These are phyloP conservation scores for Ogataea philodendri DNA, from an alignment of 805 yeast species.

Conservation along the genomic window DNA sequence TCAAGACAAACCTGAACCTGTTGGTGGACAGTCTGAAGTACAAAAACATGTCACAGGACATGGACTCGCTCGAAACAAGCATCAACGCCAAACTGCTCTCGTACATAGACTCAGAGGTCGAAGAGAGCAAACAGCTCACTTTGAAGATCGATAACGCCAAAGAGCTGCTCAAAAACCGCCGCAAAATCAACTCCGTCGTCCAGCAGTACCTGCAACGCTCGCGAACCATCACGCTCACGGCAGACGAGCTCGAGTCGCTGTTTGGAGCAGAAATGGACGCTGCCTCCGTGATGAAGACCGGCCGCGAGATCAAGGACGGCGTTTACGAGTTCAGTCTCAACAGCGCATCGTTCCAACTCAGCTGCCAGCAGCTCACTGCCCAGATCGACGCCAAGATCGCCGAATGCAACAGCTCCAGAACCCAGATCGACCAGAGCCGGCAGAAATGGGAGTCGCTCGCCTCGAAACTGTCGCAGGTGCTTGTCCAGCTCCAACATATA, in stretches of 20 bases:
- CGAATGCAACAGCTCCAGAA: conserved; percentile 26
- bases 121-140: conserved; percentile 22
- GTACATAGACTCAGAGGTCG: conserved; percentile 21
- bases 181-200: conserved; percentile 26
- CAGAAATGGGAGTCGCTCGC: conserved; percentile 28
- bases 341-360: conserved; percentile 19
- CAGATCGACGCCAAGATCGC: conserved; percentile 25
- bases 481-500: conserved; percentile 11
- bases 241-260: conserved; percentile 24
- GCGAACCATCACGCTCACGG: conserved; percentile 23
- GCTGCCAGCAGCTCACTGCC: conserved; percentile 22
- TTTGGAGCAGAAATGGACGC: conserved; percentile 30
- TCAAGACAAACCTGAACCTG: conserved; percentile 21
- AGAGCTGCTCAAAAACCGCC: conserved; percentile 25
- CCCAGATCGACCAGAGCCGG: conserved; percentile 21
- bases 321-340: conserved; percentile 27
- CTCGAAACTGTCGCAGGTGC: conserved; percentile 14
- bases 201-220: conserved; percentile 24
- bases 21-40: conserved; percentile 23
- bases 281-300: conserved; percentile 23
- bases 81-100: conserved; percentile 20
- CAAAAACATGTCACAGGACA: conserved; percentile 15
- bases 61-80: conserved; percentile 19
- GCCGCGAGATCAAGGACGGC: conserved; percentile 19
- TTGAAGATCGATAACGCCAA: conserved; percentile 23